phyloP scores from a whole-genome alignment of 1,284 basidiomycete genomes.

The Heliocybe sulcata region DNA sequence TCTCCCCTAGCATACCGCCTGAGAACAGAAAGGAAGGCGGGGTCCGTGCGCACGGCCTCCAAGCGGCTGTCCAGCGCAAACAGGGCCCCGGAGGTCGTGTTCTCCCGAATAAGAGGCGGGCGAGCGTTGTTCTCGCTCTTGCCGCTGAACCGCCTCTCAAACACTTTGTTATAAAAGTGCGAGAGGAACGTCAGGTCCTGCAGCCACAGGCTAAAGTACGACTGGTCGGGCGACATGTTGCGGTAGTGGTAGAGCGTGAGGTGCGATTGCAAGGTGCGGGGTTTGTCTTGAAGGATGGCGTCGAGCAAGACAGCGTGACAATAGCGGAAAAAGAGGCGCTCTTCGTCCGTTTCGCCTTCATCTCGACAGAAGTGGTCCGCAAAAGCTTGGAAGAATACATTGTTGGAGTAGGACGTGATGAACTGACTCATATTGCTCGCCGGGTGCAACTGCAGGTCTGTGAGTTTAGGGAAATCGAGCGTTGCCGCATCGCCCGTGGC shows the following conservation, averaged over 20 bases:
- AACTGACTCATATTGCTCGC: constrained; percentile 75
- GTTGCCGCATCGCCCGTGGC: constrained; percentile 71
- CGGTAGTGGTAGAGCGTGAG: constrained; percentile 65
- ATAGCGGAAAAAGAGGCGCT: constrained; percentile 62
- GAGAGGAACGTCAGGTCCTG: constrained; percentile 65
- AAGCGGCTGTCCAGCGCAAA: constrained; percentile 53
- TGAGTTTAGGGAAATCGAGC: constrained; percentile 74
- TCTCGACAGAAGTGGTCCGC: constrained; percentile 68
- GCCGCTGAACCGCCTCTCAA: constrained; percentile 64
- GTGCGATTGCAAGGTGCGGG: constrained; percentile 68
- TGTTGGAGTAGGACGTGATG: constrained; percentile 79
- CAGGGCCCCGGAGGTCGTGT: constrained; percentile 55
- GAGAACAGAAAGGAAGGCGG: constrained; percentile 38
- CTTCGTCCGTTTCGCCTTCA: constrained; percentile 45
- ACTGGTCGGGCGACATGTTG: constrained; percentile 43
- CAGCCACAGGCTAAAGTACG: constrained; percentile 56
- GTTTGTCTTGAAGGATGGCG: constrained; percentile 85
- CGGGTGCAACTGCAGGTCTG: constrained; percentile 55
- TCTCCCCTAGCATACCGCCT: constrained; percentile 40
- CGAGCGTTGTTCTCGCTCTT: constrained; percentile 53
- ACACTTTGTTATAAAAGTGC: constrained; percentile 70
- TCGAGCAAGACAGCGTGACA: constrained; percentile 80
- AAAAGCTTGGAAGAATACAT: constrained; percentile 68
- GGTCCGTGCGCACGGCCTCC: constrained; percentile 32
- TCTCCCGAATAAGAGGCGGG: constrained; percentile 60